Base-by-base conservation (phyloP, 495 filamentous ascomycete species). In the Lasiosphaeris hirsuta region DNA sequence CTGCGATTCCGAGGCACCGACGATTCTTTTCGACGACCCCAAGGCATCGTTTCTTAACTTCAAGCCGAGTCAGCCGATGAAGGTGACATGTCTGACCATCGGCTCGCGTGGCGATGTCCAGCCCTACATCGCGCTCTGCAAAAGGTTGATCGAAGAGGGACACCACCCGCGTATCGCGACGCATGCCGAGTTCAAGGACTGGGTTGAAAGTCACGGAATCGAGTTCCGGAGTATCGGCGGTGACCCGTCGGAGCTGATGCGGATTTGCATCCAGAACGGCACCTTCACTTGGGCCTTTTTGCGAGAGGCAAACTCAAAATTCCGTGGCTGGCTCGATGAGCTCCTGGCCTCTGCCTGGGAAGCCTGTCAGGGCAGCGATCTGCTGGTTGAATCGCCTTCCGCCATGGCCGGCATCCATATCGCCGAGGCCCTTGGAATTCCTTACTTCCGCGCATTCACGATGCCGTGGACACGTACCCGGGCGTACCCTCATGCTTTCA, bases 321-420 rank as follows among this genome's bases (percentile, higher is more conserved):
- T 97, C 64, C 87, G 95, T 60, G 88, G 88, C 15, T 98, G 92
- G 92, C 84, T 98, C 55, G 93, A 98, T 63, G 86, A 88, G 30
- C 79, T 98, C 8, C 82, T 96, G 17, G 81, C 77, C 9, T 90
- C 91, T n/a, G 86, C 91, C 0, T 97, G 90, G 87, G 70, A 64
- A 49, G 87, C 90, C 14, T 97, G 92, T 63, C 85, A 97, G 70
- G 87, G 84, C 45, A 89, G 87, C 49, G 93, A 98, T 68, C 75
- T 98, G 37, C 78, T 98, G 13, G 95, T 98, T 49, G 94, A 98
- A 62, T 93, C 89, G 42, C 94, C 94, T n/a, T 92, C 87, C 60
- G 92, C 95, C 42, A 98, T 98, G 94, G 92, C 86, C 9, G 94
- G 94, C 33, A 96, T 98, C 42, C 94, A 98, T 69, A 97, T 98